Base-by-base conservation (phyloP, 495 filamentous ascomycete genomes). In the Aspergillus haitiensis region DNA sequence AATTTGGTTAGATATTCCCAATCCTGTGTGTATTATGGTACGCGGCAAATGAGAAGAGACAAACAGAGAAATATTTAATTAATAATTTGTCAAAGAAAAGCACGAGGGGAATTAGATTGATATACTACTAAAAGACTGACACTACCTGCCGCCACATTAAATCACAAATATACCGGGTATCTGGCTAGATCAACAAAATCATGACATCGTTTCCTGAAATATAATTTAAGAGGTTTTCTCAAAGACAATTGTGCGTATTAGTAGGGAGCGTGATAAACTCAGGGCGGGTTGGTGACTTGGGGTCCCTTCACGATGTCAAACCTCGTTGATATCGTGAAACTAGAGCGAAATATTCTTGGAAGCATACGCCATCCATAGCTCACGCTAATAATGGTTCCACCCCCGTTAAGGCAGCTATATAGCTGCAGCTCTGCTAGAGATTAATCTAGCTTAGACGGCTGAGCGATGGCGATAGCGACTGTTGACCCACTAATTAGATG, bases 401-500 rank as follows among this genome's bases (percentile, higher is more conserved):
- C n/a, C 16, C n/a, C 16, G 44, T 6, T 1, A 16, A 21, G 15
- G 15, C 39, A 11, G 12, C 15, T 15, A 13, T 11, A 42, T 42
- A 11, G 5, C 9, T 5, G 39, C 39, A 27, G 21, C 21, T 27
- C 21, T 13, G 12, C 39, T 42, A 13, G 12, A 15, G 12, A 42
- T 11, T 13, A 42, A 42, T 40, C 21, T 27, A 27, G 21, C 21
- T 27, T 56, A 63, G 27, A 63, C 61, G 45, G 61, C 61, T 1
- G 61, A 63, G 9, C 61, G 61, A 4, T 42, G 34, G 37, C 52
- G 47, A n/a, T 55, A 56, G 32, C 61, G 55, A 34, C 61, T 56
- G 34, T 56, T 56, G 36, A 45, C 35, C 39, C 50, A 31, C 39
- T 11, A 54, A 16, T 8, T 1, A 34, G 18, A 3, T 40, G 6